Conservation (phyloP, 257 asterid species). For the Solanum piurae region DNA sequence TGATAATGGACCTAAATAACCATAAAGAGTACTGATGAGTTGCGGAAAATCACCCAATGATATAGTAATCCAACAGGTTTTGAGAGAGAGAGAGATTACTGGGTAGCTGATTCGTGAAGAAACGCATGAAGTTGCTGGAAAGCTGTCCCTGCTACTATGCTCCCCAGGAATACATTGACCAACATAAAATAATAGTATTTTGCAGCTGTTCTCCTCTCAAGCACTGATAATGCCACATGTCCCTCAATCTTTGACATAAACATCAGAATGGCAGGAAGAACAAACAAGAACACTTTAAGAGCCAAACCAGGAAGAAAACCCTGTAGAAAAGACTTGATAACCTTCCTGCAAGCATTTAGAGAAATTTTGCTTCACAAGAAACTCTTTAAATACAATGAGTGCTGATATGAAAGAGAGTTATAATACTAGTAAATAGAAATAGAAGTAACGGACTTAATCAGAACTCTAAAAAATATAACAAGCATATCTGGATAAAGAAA, state of each 20-base stretch:
- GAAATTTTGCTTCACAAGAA: neutral
- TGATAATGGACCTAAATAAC: neutral
- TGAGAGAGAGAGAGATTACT: conserved; percentile 18
- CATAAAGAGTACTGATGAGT: neutral
- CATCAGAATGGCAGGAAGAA: conserved; percentile 68
- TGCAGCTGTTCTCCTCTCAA: conserved; percentile 84
- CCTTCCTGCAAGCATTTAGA: conserved; percentile 48
- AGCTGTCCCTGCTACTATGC: conserved; percentile 93
- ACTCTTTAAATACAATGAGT: neutral
- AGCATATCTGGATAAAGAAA: neutral
- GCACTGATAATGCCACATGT: conserved; percentile 60
- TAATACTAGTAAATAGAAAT: neutral
- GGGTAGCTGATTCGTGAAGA: conserved; percentile 74
- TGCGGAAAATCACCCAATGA: neutral
- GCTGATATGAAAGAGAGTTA: neutral
- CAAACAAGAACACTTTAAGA: conserved; percentile 61
- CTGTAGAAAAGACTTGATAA: conserved; percentile 79
- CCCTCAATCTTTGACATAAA: conserved; percentile 93
- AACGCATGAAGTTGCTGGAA: conserved; percentile 93
- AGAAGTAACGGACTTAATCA: neutral
- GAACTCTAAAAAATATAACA: neutral
- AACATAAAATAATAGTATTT: conserved; percentile 93
- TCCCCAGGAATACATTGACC: conserved; percentile 90
- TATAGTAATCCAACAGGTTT: neutral
- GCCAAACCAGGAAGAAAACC: conserved; percentile 95